A percentile compares a stretch with the other conserved stretches of the same genome.
phyloP scores from a whole-genome alignment of 2,329 filamentous ascomycete species.

The Phyllosticta citribraziliensis region DNA sequence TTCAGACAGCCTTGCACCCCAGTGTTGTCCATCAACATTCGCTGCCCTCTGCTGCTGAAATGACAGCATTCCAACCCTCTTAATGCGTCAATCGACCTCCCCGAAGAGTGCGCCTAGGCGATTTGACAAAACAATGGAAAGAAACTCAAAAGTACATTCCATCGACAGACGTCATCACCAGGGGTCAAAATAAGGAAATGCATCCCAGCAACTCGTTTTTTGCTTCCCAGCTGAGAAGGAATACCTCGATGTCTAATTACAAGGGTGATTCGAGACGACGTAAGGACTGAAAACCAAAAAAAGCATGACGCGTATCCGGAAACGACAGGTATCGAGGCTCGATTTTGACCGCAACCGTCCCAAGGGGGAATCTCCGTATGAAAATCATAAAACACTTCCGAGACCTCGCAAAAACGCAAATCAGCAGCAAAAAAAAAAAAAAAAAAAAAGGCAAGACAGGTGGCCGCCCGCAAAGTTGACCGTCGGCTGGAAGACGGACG shows the following conservation, averaged over 20 bases:
- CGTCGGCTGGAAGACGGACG: not conserved
- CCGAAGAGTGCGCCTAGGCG: not conserved
- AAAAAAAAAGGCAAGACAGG: not conserved
- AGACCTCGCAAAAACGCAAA: conserved; percentile 4
- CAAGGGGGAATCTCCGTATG: conserved; percentile 10
- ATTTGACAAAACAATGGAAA: not conserved
- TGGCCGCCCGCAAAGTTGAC: conserved; percentile 2
- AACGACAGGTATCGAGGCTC: conserved; percentile 11
- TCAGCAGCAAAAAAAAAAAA: not conserved
- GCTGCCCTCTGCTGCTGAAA: not conserved
- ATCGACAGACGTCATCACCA: not conserved
- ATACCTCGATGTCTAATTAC: conserved; percentile 11
- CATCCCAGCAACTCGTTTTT: conserved; percentile 10
- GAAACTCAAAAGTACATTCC: not conserved
- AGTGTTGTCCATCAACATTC: not conserved
- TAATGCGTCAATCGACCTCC: not conserved
- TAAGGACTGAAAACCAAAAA: not conserved
- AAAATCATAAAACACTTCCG: conserved; percentile 7
- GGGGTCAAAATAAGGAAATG: not conserved
- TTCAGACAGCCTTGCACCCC: not conserved
- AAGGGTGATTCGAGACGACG: conserved; percentile 7
- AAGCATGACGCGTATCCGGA: conserved; percentile 8
- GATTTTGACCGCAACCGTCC: conserved; percentile 9
- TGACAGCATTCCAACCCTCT: not conserved
- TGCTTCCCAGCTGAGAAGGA: conserved; percentile 9